Conservation (phyloP, 2,329 filamentous ascomycete genomes). For the Alternaria infectoria region DNA sequence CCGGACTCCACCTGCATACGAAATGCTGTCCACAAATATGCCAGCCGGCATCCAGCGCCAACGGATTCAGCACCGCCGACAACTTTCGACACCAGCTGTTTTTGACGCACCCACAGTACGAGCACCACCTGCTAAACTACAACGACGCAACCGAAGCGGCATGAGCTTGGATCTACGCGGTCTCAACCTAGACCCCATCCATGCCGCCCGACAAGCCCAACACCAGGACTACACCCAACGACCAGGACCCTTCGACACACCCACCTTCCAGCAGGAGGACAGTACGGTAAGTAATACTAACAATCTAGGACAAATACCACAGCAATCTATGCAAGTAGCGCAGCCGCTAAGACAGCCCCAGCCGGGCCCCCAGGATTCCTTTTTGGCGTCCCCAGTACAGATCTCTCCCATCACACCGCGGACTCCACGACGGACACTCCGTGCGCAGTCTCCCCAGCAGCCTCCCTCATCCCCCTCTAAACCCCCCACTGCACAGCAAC, state of each 20-base stretch:
- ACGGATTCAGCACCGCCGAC: conserved; percentile 80
- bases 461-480: conserved; percentile 42
- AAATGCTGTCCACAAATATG: conserved; percentile 78
- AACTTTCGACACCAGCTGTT: conserved; percentile 82
- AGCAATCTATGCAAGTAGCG: conserved; percentile 87
- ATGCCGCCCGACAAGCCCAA: conserved; percentile 36
- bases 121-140: conserved; percentile 66
- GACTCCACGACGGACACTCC: conserved; percentile 42
- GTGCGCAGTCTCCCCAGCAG: conserved; percentile 42
- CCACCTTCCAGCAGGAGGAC: conserved; percentile 56
- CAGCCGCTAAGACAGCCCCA: conserved; percentile 85
- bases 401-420: conserved; percentile 43
- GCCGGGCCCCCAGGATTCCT: conserved; percentile 66
- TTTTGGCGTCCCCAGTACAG: conserved; percentile 48
- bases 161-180: conserved; percentile 77
- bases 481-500: conserved; percentile 48
- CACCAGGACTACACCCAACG: conserved; percentile 51
- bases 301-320: conserved; percentile 63
- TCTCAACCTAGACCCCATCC: conserved; percentile 59
- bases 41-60: conserved; percentile 74
- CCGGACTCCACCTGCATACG: conserved; percentile 74
- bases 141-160: conserved; percentile 73
- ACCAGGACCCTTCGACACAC: conserved; percentile 34
- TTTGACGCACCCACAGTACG: conserved; percentile 77
- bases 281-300: conserved; percentile 64